phyloP scores from a whole-genome alignment of 176 grass and related monocot genomes.

The Lolium rigidum region DNA sequence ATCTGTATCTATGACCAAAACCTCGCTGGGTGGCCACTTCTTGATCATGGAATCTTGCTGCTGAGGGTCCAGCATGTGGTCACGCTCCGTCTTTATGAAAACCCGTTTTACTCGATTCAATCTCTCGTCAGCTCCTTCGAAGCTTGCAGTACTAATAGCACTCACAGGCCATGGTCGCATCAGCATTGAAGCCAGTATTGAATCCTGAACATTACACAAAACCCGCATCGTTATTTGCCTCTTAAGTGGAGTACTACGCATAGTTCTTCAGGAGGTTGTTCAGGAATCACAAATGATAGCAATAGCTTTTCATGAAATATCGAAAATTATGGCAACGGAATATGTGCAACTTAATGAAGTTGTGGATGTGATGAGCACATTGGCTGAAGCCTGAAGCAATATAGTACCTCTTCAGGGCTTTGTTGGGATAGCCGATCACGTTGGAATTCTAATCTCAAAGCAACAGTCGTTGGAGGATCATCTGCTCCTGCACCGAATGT shows the following conservation, averaged over 20 bases:
- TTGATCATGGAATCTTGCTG: constrained; percentile 79
- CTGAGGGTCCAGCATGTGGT: constrained; percentile 57
- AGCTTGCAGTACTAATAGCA: constrained; percentile 47
- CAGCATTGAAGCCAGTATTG: constrained; percentile 63
- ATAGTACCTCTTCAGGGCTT: constrained; percentile 66
- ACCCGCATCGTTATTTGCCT: constrained; percentile 2
- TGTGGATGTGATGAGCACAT: neutral
- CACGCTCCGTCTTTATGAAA: constrained; percentile 63
- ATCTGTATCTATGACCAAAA: constrained; percentile 61
- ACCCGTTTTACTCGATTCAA: constrained; percentile 48
- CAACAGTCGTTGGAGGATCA: constrained; percentile 60
- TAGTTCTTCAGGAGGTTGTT: constrained; percentile 22
- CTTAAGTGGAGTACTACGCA: neutral
- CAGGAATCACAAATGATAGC: neutral
- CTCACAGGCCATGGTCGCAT: constrained; percentile 62
- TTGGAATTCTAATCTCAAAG: constrained; percentile 60
- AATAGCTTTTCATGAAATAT: neutral
- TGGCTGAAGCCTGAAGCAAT: constrained; percentile 23
- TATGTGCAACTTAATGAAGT: neutral
- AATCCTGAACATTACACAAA: constrained; percentile 47
- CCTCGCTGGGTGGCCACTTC: constrained; percentile 70
- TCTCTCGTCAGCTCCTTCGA: constrained; percentile 45
- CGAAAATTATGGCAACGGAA: constrained; percentile 13
- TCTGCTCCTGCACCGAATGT: constrained; percentile 37
- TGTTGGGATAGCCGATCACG: constrained; percentile 57